Conservation (phyloP, 805 yeast genomes). For the Candida germanica region DNA sequence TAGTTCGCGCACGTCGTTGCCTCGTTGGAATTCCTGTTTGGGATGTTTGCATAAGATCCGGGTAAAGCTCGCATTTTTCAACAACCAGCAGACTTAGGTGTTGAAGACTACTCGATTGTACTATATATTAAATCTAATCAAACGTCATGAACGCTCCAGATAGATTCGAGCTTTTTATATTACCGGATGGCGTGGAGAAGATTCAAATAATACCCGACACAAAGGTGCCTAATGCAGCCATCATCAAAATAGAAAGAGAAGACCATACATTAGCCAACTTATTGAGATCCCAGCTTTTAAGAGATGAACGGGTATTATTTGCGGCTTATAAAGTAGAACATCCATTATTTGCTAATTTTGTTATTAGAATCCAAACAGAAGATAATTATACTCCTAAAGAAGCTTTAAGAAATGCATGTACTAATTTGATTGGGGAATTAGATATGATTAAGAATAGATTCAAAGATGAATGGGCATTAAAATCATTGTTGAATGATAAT, state of each 20-base stretch:
- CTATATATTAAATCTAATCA: not conserved
- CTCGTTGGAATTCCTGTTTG: too few species aligned
- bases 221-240: constrained; percentile 91
- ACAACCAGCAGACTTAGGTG: too few species aligned
- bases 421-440: constrained; percentile 74
- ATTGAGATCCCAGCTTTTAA: constrained; percentile 78
- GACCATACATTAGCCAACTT: constrained; percentile 96
- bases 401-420: constrained; percentile 88
- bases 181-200: constrained; percentile 98
- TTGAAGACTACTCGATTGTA: too few species aligned
- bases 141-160: constrained; percentile 95
- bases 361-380: constrained; percentile 92
- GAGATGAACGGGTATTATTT: constrained; percentile 85
- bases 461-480: constrained; percentile 89
- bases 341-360: constrained; percentile 93
- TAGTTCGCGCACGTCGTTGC: too few species aligned
- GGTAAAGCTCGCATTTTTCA: too few species aligned
- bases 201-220: constrained; percentile 88
- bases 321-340: constrained; percentile 98
- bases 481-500: constrained; percentile 56
- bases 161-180: constrained; percentile 91
- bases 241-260: constrained; percentile 91
- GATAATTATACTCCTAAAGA: constrained; percentile 91
- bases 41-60: too few species aligned
- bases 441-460: constrained; percentile 73